Conservation (phyloP, 2,329 filamentous ascomycete genomes). For the Dendrostoma leiphaemia region DNA sequence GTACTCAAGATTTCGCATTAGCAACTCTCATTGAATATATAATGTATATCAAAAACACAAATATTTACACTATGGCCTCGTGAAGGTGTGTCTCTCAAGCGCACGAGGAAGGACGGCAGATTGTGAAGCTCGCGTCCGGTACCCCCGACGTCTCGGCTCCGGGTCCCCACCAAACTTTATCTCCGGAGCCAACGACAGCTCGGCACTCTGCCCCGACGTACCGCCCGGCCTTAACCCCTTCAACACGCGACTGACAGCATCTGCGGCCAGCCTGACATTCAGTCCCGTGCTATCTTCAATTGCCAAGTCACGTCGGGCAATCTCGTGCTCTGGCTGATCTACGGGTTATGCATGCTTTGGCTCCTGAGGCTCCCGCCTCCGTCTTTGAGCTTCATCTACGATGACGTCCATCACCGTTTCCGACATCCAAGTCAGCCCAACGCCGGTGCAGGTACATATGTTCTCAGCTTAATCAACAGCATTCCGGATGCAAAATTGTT, state of each 20-base stretch:
- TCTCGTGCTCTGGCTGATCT: not conserved
- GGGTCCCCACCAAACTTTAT: not conserved
- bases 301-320: too few relatives aligned
- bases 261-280: not conserved
- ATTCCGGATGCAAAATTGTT: too few relatives aligned
- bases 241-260: not conserved
- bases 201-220: not conserved
- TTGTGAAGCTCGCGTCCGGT: conserved; percentile 1
- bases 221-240: not conserved
- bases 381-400: not conserved
- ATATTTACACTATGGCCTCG: not conserved
- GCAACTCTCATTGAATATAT: too few relatives aligned
- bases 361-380: too few relatives aligned
- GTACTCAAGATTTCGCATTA: too few relatives aligned
- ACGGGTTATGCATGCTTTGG: not conserved
- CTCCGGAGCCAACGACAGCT: not conserved
- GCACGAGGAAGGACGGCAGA: not conserved
- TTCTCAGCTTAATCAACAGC: conserved; percentile 15
- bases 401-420: conserved; percentile 52
- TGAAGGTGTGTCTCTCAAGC: not conserved
- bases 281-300: not conserved
- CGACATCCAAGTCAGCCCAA: conserved; percentile 70
- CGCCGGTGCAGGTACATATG: conserved; percentile 69
- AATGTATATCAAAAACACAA: not conserved
- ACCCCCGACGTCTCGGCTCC: not conserved